Evolutionary conservation across 2,329 filamentous ascomycete species (phyloP).

Genomic region (Pseudogymnoascus sp.): DNA sequence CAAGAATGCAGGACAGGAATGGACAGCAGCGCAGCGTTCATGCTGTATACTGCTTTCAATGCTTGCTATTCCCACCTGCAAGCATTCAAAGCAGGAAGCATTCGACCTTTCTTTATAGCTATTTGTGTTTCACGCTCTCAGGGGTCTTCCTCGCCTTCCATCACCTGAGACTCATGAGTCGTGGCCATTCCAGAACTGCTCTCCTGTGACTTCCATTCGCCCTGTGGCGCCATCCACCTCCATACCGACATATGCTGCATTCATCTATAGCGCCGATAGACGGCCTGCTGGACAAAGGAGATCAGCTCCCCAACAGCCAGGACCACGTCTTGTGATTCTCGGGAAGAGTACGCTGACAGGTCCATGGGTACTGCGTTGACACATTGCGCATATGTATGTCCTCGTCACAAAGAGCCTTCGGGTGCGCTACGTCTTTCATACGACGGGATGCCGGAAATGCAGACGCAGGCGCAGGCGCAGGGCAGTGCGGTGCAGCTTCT

Average conservation of each 20-base stretch:
- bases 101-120: background rate
- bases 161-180: background rate
- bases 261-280: background rate
- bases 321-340: background rate
- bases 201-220: background rate
- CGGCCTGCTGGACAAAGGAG: background rate
- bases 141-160: background rate
- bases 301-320: background rate
- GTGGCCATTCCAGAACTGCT: conserved; percentile 2
- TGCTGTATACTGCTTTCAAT: background rate
- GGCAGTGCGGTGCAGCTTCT: background rate
- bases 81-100: background rate
- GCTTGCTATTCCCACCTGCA: background rate
- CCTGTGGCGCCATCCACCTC: background rate
- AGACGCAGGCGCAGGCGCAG: background rate
- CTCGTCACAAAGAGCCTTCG: background rate
- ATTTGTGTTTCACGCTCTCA: background rate
- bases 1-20: background rate
- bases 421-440: background rate
- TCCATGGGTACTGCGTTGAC: background rate
- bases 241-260: background rate
- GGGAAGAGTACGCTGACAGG: background rate
- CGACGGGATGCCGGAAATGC: background rate
- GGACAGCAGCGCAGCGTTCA: background rate
- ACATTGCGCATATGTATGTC: conserved; percentile 7